phyloP scores from a whole-genome alignment of 1,284 basidiomycete species.

The Wallemia hederae region DNA sequence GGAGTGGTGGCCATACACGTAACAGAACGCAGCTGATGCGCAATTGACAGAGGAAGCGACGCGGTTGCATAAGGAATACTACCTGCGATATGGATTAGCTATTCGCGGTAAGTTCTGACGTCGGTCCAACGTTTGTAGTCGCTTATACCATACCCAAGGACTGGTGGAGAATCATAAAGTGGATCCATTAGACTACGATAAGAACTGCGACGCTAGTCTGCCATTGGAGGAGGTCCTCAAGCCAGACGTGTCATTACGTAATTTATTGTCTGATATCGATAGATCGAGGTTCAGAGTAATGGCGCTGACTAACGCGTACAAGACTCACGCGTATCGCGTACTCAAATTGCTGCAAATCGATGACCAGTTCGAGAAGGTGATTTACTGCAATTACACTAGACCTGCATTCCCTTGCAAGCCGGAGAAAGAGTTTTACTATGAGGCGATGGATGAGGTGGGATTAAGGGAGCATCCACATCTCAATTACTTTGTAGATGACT shows the following conservation, averaged over 20 bases:
- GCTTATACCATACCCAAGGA: constrained; percentile 17
- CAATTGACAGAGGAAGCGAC: constrained; percentile 31
- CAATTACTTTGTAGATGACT: background rate
- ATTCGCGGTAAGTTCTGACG: background rate
- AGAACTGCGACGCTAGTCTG: constrained; percentile 49
- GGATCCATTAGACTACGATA: constrained; percentile 67
- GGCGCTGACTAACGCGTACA: constrained; percentile 53
- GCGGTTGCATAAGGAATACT: constrained; percentile 41
- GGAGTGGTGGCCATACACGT: background rate
- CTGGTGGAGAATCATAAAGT: constrained; percentile 47
- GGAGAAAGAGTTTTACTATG: constrained; percentile 33
- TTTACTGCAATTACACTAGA: constrained; percentile 46
- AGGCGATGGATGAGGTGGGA: constrained; percentile 18
- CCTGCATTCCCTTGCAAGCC: constrained; percentile 54
- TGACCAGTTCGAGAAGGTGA: constrained; percentile 45
- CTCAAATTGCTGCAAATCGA: constrained; percentile 39
- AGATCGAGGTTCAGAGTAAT: constrained; percentile 33
- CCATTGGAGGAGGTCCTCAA: constrained; percentile 52
- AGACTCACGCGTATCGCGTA: constrained; percentile 47
- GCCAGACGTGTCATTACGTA: constrained; percentile 31
- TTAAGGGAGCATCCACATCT: background rate
- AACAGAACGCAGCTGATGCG: background rate
- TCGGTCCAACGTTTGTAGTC: background rate
- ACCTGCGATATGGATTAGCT: constrained; percentile 20
- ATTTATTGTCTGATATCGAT: constrained; percentile 48